Conservation (phyloP, 768 basidiomycete genomes). For the Tubosaeta brunneosetosa region DNA sequence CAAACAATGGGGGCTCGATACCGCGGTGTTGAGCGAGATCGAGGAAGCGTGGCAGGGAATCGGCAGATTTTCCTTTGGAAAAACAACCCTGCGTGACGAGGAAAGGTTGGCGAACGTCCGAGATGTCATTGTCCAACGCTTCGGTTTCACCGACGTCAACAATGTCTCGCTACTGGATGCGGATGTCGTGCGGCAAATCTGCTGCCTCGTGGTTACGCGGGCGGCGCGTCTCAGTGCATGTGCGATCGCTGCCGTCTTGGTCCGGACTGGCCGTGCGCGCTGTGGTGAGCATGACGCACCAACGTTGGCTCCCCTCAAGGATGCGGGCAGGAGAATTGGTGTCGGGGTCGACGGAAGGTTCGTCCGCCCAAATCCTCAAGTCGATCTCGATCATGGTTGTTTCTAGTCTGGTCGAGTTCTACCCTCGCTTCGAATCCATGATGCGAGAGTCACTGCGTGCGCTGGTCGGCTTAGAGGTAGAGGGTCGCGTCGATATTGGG, state of each 20-base stretch:
- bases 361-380: conserved; percentile 7
- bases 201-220: conserved; percentile 70
- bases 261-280: conserved; percentile 72
- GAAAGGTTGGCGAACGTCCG: conserved; percentile 52
- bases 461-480: conserved; percentile 76
- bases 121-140: conserved; percentile 53
- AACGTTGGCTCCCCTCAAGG: conserved; percentile 10
- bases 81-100: conserved; percentile 5
- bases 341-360: conserved; percentile 95
- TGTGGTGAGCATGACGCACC: conserved; percentile 36
- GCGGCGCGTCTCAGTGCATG: conserved; percentile 82
- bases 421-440: conserved; percentile 77
- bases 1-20: conserved; percentile 91
- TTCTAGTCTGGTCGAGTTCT: conserved; percentile 80
- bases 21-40: conserved; percentile 83
- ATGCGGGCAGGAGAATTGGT: conserved; percentile 50
- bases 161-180: conserved; percentile 58
- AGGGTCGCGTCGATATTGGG: conserved; percentile 78
- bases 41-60: conserved; percentile 69
- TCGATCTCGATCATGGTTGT: neutral
- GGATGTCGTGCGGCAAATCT: conserved; percentile 80
- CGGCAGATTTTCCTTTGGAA: conserved; percentile 28
- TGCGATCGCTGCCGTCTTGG: conserved; percentile 79
- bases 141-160: conserved; percentile 49
- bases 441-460: conserved; percentile 70